Evolutionary conservation across 441 rosid species (phyloP), one percentile per base, ranked within the genome.

Genomic region (Hura crepitans): DNA sequence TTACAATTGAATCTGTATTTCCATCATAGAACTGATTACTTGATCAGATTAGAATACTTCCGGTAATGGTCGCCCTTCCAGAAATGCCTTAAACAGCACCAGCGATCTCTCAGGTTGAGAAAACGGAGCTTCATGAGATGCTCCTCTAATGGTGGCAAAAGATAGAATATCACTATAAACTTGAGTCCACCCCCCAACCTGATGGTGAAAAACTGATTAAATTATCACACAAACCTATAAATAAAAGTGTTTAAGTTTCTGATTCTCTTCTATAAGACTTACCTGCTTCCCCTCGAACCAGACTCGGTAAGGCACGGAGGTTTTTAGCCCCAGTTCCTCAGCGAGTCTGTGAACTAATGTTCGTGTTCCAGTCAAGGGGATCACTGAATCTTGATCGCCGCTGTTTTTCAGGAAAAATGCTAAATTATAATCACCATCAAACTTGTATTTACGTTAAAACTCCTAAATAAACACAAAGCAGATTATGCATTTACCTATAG

Each of bases 171-270:
- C 76, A 6, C 94, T 93, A 67, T 90, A 89, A 63, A 90, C 99
- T 79, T 92, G 96, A 70, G 99, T 94, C 99, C 99, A 92, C 49
- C 99, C 97, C n/a, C 97, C 99, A 42, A 94, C 99, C 99, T 94
- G 78, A 80, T 76, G 73, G 59, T 31, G 73, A 74, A 77, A 61
- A 57, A 14, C 54, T 15, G 22, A 3, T 23, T 14, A 56, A 23
- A n/a, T n/a, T 6, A 59, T 23, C 31, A 15, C 20, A 28, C 20
- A 67, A n/a, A 6, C 30, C 20, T 9, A 28, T 4, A 27, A n/a
- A 31, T 58, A 31, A 53, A 28, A 33, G 27, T 59, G 31, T 54
- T 65, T n/a, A 68, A 60, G 13, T 11, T 53, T 49, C 17, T 49
- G n/a, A 12, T 60, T 17, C 18, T 28, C 63, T 49, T 20, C 20